A percentile compares a stretch with the other conserved stretches of the same genome.
phyloP scores from a whole-genome alignment of 257 asterid species.

The Fraxinus anomala region DNA sequence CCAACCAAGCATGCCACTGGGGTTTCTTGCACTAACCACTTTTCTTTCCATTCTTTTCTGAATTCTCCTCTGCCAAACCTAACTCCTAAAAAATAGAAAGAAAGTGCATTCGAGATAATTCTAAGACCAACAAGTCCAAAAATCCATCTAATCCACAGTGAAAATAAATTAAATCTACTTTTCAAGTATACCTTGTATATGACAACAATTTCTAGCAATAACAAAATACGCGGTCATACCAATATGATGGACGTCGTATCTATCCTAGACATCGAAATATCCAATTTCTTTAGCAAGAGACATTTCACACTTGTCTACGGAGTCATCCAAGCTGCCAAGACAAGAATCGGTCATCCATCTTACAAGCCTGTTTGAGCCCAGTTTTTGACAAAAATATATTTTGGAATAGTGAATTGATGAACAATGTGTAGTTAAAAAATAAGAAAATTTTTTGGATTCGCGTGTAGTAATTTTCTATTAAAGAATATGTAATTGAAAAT shows the following conservation, averaged over 20 bases:
- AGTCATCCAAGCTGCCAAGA: background rate
- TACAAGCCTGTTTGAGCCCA: no score
- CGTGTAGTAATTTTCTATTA: no score
- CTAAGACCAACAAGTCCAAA: background rate
- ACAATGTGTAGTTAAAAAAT: no score
- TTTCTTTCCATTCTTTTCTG: background rate
- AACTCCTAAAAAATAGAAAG: background rate
- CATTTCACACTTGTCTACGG: slow-evolving; percentile 7
- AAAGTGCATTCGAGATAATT: background rate
- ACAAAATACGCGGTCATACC: background rate
- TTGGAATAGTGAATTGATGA: no score
- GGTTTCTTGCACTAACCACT: background rate
- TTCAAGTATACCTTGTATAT: slow-evolving; percentile 8
- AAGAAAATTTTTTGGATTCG: no score
- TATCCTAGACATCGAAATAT: background rate
- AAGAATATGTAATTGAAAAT: no score
- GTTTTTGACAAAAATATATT: no score
- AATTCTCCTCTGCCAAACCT: background rate
- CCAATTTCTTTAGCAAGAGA: slow-evolving; percentile 8
- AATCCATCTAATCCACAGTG: background rate
- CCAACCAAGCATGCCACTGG: no score
- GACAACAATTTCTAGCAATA: background rate
- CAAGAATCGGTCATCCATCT: slow-evolving; percentile 1
- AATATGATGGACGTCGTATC: slow-evolving; percentile 2
- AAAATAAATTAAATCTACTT: slow-evolving; percentile 9